These are phyloP conservation scores for Penicillium herquei DNA, from an alignment of 495 filamentous ascomycete genomes.

Conservation along the genomic window DNA sequence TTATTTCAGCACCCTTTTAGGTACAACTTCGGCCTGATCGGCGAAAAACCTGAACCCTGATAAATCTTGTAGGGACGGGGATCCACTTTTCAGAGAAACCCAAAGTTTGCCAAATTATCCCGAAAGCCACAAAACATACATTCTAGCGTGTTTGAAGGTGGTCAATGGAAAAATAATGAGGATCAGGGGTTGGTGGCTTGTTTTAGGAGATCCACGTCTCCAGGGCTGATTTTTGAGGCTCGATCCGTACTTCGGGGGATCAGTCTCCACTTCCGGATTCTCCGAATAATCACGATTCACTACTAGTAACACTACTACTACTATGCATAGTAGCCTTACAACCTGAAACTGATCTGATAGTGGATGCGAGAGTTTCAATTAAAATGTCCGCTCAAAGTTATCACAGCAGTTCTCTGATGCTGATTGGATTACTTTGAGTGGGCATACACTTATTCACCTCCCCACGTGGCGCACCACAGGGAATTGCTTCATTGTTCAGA, in stretches of 20 bases:
- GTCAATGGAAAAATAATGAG: neutral
- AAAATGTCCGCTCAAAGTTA: too few species aligned
- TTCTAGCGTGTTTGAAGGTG: neutral
- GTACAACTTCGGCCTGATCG: too few species aligned
- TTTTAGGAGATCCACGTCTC: too few species aligned
- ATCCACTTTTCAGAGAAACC: neutral
- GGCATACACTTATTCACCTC: neutral
- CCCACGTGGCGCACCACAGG: neutral
- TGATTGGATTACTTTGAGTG: neutral
- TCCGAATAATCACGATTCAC: slow-evolving; percentile 1
- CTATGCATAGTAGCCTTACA: neutral
- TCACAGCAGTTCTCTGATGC: too few species aligned
- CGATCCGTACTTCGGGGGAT: neutral
- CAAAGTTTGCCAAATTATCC: neutral
- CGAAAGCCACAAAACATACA: neutral
- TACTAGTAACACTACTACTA: too few species aligned
- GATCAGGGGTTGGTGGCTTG: neutral
- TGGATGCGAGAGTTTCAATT: neutral
- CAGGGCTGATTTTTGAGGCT: slow-evolving; percentile 6
- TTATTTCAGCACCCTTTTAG: too few species aligned
- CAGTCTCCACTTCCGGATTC: neutral
- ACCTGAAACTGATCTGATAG: neutral
- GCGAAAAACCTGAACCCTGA: neutral
- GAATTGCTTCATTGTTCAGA: neutral
- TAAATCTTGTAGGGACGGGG: neutral